These are phyloP conservation scores for Plasmodium gonderi DNA, from an alignment of 169 alveolate species.

Conservation along the genomic window DNA sequence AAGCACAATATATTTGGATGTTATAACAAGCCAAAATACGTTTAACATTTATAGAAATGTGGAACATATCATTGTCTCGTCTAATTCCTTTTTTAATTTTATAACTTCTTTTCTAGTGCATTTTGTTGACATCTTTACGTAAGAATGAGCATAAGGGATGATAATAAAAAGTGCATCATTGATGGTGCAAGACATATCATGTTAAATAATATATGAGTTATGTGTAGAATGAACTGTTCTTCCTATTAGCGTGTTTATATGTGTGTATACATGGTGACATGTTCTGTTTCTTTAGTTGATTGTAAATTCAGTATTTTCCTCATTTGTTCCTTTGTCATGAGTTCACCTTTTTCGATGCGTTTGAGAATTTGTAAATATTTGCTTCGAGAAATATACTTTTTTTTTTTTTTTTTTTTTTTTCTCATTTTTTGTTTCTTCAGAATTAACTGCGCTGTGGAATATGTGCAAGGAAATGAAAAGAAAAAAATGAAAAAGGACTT, in stretches of 20 bases:
- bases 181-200: too few species aligned
- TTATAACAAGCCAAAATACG: slow-evolving; percentile 25
- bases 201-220: too few species aligned
- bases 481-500: slow-evolving; percentile 49
- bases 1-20: slow-evolving; percentile 30
- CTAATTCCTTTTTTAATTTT: slow-evolving; percentile 43
- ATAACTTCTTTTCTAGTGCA: slow-evolving; percentile 22
- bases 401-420: not conserved
- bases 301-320: too few species aligned
- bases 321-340: too few species aligned
- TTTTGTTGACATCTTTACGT: slow-evolving; percentile 47
- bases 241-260: too few species aligned
- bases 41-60: slow-evolving; percentile 31
- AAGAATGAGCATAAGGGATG: not conserved
- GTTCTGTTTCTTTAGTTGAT: not conserved
- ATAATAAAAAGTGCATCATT: not conserved
- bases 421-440: slow-evolving; percentile 1
- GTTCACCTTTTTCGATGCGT: too few species aligned
- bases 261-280: too few species aligned
- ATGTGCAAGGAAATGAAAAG: slow-evolving; percentile 30
- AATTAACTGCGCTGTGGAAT: slow-evolving; percentile 43
- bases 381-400: not conserved
- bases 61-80: slow-evolving; percentile 1
- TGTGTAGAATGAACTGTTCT: too few species aligned
- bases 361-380: too few species aligned